Percentiles rank a stretch among this genome's conserved stretches.
Conservation (phyloP, 257 asterid species). For the Salvia miltiorrhiza region DNA sequence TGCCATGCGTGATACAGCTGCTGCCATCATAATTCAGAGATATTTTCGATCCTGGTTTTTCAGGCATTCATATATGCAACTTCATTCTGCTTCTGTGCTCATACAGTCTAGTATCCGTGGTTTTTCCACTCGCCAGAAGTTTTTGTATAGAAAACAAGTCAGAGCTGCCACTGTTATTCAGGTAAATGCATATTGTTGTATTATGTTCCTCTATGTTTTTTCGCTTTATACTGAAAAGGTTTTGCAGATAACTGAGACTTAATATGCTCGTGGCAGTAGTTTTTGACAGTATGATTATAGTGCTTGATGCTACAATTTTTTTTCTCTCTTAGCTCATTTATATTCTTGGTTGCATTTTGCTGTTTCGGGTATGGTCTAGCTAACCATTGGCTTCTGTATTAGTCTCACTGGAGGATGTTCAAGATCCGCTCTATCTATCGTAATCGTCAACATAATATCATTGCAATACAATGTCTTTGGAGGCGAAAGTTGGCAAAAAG, state of each 20-base stretch:
- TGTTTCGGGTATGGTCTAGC: conserved; percentile 1
- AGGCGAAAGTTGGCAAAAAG: conserved; percentile 86
- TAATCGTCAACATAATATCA: conserved; percentile 71
- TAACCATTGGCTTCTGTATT: conserved; percentile 23
- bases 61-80: conserved; percentile 64
- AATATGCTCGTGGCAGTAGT: background rate
- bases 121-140: conserved; percentile 56
- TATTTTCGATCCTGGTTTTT: conserved; percentile 53
- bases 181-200: conserved; percentile 40
- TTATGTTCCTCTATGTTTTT: conserved; percentile 12
- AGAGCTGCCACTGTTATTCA: conserved; percentile 84
- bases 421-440: conserved; percentile 64
- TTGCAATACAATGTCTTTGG: conserved; percentile 94
- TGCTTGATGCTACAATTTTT: background rate
- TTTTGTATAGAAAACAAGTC: conserved; percentile 53
- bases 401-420: conserved; percentile 94
- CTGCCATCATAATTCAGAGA: conserved; percentile 70
- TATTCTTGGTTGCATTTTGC: conserved; percentile 2
- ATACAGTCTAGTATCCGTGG: conserved; percentile 81
- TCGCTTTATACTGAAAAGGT: background rate
- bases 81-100: conserved; percentile 47
- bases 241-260: background rate
- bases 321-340: background rate
- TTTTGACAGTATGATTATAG: background rate
- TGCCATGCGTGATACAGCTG: conserved; percentile 55